Evolutionary conservation across 164 flowering plant species (phyloP), one percentile per base, ranked within the genome.

Genomic region (Saururus chinensis): DNA sequence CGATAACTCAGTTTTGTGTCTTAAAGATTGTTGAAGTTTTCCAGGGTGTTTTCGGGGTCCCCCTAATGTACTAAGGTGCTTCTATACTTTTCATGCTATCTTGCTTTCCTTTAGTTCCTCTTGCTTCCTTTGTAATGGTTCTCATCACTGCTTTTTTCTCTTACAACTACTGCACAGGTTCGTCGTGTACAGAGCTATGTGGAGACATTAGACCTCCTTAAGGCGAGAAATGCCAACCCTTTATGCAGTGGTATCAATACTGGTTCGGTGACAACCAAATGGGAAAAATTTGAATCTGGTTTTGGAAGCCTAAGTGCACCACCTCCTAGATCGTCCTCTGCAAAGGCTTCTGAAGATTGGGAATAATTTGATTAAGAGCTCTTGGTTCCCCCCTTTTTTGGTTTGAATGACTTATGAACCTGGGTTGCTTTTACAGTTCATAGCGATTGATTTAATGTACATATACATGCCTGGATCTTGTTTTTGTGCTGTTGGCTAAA

Each of bases 271-370:
- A 62, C 79, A 13, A 68, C 77, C 48, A 53, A 69, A 51, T 74
- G 74, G 86, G 88, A 85, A 73, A 80, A 81, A n/a, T 80, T 84
- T 66, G 84, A 79, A 24, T 71, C 80, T 42, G 93, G 82, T 25
- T 68, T 80, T 5, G 89, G 86, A 62, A 79, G 85, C 79, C 59
- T 84, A 70, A 76, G 56, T 56, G 70, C 92, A 22, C 83, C 93
- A 61, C 71, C 77, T 41, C 75, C 82, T 59, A 53, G 53, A 40
- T 17, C 69, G 13, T 66, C 83, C 37, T 74, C 88, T 40, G 61
- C 77, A 17, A 62, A 60, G 51, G 58, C 78, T 9, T 74, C 79
- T 60, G 59, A 73, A 11, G 81, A 81, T 55, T 86, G 87, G 88
- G 87, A 83, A 69, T 70, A 54, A 59, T 82, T 84, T 58, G 81